Percentiles rank a stretch among this genome's conserved stretches.
Conservation (phyloP, 371 early-diverging fungal species). For the Quaeritorhiza haematococci region DNA sequence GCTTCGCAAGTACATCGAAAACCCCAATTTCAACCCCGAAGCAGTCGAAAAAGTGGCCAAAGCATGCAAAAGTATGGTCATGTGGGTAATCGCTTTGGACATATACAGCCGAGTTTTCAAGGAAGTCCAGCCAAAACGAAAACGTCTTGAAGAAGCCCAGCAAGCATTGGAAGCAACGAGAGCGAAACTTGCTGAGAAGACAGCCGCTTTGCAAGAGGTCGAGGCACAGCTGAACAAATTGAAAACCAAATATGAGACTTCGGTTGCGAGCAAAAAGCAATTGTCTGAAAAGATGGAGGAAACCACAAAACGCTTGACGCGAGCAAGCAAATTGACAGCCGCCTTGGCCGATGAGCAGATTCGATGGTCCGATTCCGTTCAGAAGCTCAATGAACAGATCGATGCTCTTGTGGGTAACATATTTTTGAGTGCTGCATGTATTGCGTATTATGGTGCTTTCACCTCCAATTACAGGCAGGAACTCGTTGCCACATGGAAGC, state of each 20-base stretch:
- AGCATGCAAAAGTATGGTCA: slow-evolving; percentile 50
- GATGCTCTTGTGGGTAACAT: slow-evolving; percentile 48
- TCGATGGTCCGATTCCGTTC: slow-evolving; percentile 50
- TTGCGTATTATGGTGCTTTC: slow-evolving; percentile 51
- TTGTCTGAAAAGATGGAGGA: slow-evolving; percentile 51
- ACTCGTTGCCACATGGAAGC: slow-evolving; percentile 38
- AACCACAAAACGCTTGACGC: slow-evolving; percentile 38
- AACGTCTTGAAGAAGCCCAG: slow-evolving; percentile 49
- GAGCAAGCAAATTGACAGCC: slow-evolving; percentile 45
- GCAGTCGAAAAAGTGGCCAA: slow-evolving; percentile 47
- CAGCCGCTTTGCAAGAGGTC: slow-evolving; percentile 45
- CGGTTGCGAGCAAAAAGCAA: slow-evolving; percentile 38
- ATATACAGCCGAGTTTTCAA: slow-evolving; percentile 52
- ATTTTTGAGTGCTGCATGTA: slow-evolving; percentile 45
- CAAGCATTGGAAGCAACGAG: slow-evolving; percentile 35
- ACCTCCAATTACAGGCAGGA: slow-evolving; percentile 41
- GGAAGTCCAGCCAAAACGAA: slow-evolving; percentile 47
- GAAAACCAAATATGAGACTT: slow-evolving; percentile 42
- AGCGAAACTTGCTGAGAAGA: slow-evolving; percentile 46
- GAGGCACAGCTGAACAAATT: slow-evolving; percentile 44
- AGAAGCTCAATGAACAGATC: slow-evolving; percentile 33
- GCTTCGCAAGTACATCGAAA: slow-evolving; percentile 45
- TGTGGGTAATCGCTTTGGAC: slow-evolving; percentile 60
- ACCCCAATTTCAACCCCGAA: slow-evolving; percentile 48
- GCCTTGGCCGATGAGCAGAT: slow-evolving; percentile 53